A percentile compares a stretch with the other conserved stretches of the same genome.
Conservation (phyloP, 495 filamentous ascomycete genomes). For the Tuber brumale region DNA sequence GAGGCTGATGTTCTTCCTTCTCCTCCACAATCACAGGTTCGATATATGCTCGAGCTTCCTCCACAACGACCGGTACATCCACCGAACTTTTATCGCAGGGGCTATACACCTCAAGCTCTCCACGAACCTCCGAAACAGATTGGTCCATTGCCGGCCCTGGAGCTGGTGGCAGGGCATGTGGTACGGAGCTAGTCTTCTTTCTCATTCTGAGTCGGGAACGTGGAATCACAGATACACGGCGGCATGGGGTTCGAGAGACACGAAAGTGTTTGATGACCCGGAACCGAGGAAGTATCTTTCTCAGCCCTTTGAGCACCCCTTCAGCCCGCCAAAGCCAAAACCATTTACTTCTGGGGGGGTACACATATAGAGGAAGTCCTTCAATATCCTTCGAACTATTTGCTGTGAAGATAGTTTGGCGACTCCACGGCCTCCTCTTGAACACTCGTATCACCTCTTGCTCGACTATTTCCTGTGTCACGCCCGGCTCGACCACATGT, state of each 20-base stretch:
- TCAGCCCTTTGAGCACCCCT: background rate
- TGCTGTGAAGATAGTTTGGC: background rate
- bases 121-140: background rate
- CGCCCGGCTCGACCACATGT: background rate
- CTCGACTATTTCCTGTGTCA: background rate
- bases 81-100: background rate
- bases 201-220: background rate
- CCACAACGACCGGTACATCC: background rate
- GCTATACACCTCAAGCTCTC: background rate
- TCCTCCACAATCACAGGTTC: background rate
- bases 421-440: background rate
- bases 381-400: background rate
- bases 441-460: background rate
- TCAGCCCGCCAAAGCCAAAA: background rate
- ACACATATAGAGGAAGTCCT: background rate
- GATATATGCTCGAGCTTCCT: background rate
- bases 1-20: background rate
- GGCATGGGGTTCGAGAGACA: background rate
- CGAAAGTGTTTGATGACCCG: background rate
- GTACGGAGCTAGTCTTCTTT: background rate
- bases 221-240: background rate
- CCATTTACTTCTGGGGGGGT: background rate
- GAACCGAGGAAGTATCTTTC: background rate
- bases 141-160: background rate
- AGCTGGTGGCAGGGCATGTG: background rate